phyloP scores from a whole-genome alignment of 2,329 filamentous ascomycete species.

The Seiridium cupressi region DNA sequence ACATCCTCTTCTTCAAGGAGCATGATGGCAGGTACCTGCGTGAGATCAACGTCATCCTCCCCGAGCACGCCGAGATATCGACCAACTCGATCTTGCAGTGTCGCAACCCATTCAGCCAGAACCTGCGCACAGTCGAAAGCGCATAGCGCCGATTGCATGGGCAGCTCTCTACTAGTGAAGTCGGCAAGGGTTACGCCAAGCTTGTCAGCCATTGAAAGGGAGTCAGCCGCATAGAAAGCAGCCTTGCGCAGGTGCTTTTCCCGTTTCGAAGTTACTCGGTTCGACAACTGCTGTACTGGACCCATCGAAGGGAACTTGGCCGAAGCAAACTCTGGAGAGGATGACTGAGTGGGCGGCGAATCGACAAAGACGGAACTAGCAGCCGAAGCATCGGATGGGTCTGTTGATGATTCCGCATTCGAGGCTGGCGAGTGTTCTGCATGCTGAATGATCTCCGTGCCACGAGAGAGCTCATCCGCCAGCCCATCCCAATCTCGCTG shows the following conservation, averaged over 20 bases:
- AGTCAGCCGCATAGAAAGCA: constrained; percentile 93
- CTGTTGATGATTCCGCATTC: constrained; percentile 42
- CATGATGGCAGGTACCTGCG: constrained; percentile 82
- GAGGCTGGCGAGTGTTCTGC: constrained; percentile 60
- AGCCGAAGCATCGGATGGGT: constrained; percentile 46
- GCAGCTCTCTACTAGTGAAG: constrained; percentile 78
- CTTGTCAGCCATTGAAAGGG: constrained; percentile 83
- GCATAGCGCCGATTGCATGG: constrained; percentile 88
- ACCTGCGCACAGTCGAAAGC: constrained; percentile 93
- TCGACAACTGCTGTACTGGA: constrained; percentile 27
- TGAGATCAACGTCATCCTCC: constrained; percentile 74
- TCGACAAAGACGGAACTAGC: constrained; percentile 47
- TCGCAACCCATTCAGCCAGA: constrained; percentile 89
- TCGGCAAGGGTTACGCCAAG: constrained; percentile 84
- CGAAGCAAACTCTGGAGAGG: constrained; percentile 44
- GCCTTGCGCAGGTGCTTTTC: constrained; percentile 89
- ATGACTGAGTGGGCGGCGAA: constrained; percentile 50
- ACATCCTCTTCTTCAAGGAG: constrained; percentile 89
- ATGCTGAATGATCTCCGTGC: constrained; percentile 73
- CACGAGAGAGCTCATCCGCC: constrained; percentile 79
- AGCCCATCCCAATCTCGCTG: constrained; percentile 90
- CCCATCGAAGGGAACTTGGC: constrained; percentile 31
- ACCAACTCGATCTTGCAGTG: constrained; percentile 91
- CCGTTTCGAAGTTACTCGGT: constrained; percentile 61
- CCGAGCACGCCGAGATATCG: constrained; percentile 85